Percentiles rank a stretch among this genome's conserved stretches.
phyloP scores from a whole-genome alignment of 2,329 filamentous ascomycete genomes.

The Aspergillus texensis region DNA sequence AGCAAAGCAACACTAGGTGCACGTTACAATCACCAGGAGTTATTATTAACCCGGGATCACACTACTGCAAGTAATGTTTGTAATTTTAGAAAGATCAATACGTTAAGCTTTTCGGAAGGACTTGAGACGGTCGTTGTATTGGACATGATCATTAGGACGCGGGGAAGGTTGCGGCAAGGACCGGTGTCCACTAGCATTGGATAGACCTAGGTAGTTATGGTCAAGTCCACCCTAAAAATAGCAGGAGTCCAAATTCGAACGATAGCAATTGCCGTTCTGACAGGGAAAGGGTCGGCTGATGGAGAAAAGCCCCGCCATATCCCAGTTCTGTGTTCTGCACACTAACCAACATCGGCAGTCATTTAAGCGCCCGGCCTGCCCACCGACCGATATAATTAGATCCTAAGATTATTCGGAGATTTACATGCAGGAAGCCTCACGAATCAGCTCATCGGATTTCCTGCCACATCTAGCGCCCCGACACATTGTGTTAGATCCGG shows the following conservation, averaged over 20 bases:
- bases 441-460: constrained; percentile 1
- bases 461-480: background rate
- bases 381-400: constrained; percentile 11
- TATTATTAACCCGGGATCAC: background rate
- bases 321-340: constrained; percentile 27
- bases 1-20: background rate
- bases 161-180: background rate
- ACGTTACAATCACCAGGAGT: background rate
- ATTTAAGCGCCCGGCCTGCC: constrained; percentile 23
- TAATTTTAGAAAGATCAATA: background rate
- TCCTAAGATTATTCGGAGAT: constrained; percentile 28
- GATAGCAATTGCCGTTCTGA: background rate
- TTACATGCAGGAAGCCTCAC: constrained; percentile 11
- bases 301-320: constrained; percentile 8
- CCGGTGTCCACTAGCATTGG: background rate
- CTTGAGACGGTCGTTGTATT: background rate
- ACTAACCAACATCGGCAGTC: constrained; percentile 27
- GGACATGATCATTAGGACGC: background rate
- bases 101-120: background rate
- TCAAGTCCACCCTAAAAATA: background rate
- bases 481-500: background rate
- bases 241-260: background rate
- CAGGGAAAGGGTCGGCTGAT: background rate
- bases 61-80: background rate
- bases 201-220: background rate